A percentile compares a stretch with the other conserved stretches of the same genome.
Conservation (phyloP, 192 early-diverging fungal species). For the Chytriomyces sp. region DNA sequence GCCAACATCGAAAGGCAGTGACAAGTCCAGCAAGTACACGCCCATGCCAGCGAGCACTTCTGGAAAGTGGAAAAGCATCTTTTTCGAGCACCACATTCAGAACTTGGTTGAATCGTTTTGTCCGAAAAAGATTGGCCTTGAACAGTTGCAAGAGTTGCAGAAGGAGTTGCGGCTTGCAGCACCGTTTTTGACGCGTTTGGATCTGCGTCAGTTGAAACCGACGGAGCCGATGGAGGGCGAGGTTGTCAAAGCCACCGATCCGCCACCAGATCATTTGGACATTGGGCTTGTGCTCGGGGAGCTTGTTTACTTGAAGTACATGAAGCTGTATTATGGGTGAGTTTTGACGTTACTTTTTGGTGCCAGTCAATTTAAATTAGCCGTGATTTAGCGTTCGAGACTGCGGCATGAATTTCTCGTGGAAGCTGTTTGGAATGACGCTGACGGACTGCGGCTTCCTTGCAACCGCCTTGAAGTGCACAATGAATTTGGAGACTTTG, state of each 20-base stretch:
- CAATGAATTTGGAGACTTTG: slow-evolving; percentile 27
- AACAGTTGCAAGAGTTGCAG: slow-evolving; percentile 35
- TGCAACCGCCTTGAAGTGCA: slow-evolving; percentile 32
- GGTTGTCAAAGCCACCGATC: slow-evolving; percentile 40
- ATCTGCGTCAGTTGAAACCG: slow-evolving; percentile 49
- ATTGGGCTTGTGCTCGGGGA: slow-evolving; percentile 38
- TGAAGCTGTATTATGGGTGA: slow-evolving; percentile 56
- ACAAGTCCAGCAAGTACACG: neutral
- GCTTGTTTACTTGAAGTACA: slow-evolving; percentile 41
- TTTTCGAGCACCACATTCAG: slow-evolving; percentile 54
- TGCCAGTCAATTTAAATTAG: neutral
- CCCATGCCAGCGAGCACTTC: slow-evolving; percentile 26
- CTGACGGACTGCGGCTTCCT: slow-evolving; percentile 48
- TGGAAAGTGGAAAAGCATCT: slow-evolving; percentile 55
- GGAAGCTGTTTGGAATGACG: slow-evolving; percentile 61
- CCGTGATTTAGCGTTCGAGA: slow-evolving; percentile 44
- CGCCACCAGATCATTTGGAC: slow-evolving; percentile 54
- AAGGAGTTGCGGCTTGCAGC: slow-evolving; percentile 43
- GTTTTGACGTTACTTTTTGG: neutral
- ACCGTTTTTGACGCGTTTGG: slow-evolving; percentile 43
- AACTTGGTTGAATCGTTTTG: slow-evolving; percentile 46
- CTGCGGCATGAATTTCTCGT: slow-evolving; percentile 57
- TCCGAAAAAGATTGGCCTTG: slow-evolving; percentile 41
- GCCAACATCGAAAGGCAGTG: slow-evolving; percentile 4
- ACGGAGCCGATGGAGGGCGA: slow-evolving; percentile 33